Evolutionary conservation across 768 basidiomycete genomes (phyloP), one percentile per base, ranked within the genome.

Genomic region (Collybia sordida): DNA sequence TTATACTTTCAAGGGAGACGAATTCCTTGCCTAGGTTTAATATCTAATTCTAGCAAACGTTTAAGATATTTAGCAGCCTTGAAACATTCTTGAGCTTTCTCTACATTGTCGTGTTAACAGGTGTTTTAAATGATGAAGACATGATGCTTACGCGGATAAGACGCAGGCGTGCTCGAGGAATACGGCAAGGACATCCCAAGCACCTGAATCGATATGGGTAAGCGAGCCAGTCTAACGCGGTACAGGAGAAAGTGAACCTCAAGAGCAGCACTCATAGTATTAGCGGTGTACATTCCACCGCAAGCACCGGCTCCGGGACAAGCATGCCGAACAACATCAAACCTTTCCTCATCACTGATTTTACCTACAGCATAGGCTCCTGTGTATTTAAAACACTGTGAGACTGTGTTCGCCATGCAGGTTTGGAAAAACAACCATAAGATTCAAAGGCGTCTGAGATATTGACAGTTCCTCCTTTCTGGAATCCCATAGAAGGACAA

Each of bases 251-350:
- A 41, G 40, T 52, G 25, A n/a, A 71, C 75, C 64, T 93, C 92
- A 24, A 94, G 73, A 15, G 80, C 85, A 36, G 88, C 85, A 54
- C 88, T 89, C 91, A 93, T 93, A 0, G 91, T 93, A 59, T 93
- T 93, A 27, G 92, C 91, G 7, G 90, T 92, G 63, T 84, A 93
- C 90, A 93, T 93, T 12, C 90, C 90, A 23, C 91, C 90, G 57
- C 91, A 93, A 19, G 85, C 88, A 43, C 92, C 92, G 14, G 89
- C 71, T 8, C 89, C 88, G 14, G 92, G 90, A 60, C 92, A 94
- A 25, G 91, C 84, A 68, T 93, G 83, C 31, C 85, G 82, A 34
- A 94, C 83, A 41, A 93, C 90, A 56, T 95, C 92, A 56, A 90
- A 81, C 23, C 87, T 79, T 62, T 94, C 80, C 58, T 89, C 88